phyloP scores from a whole-genome alignment of 2,329 filamentous ascomycete species.

The Beauveria caledonica region DNA sequence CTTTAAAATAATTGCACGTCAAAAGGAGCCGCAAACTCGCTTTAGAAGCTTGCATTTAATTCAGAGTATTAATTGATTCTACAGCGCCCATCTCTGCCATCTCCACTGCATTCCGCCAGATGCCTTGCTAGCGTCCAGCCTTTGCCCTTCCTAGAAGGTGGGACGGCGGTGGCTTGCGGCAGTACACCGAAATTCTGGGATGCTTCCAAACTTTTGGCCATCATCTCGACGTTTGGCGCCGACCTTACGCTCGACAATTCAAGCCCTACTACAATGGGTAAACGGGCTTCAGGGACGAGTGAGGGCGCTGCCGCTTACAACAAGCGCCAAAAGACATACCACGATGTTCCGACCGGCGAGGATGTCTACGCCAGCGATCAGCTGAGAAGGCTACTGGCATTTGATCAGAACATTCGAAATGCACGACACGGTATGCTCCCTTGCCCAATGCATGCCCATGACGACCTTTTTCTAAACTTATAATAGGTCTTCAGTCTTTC shows the following conservation, averaged over 20 bases:
- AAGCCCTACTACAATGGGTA: constrained; percentile 30
- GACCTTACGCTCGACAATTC: not conserved
- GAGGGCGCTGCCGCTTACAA: constrained; percentile 35
- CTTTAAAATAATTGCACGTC: too few species aligned
- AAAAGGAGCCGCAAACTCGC: too few species aligned
- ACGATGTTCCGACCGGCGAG: constrained; percentile 50
- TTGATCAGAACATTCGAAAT: constrained; percentile 60
- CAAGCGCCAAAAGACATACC: constrained; percentile 49
- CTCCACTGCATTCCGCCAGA: not conserved
- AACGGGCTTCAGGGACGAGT: constrained; percentile 31
- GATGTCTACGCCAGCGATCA: constrained; percentile 57
- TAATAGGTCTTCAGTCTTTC: constrained; percentile 56
- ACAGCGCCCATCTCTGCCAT: not conserved
- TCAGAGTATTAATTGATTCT: not conserved
- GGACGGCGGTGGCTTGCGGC: constrained; percentile 24
- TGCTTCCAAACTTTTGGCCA: constrained; percentile 12
- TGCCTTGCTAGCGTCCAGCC: not conserved
- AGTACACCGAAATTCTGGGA: constrained; percentile 29
- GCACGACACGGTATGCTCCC: constrained; percentile 52
- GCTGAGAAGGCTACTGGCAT: constrained; percentile 58
- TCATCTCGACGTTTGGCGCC: not conserved
- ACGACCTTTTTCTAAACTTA: not conserved
- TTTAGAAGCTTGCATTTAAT: too few species aligned
- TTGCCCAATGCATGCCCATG: not conserved
- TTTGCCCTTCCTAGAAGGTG: constrained; percentile 18